Evolutionary conservation across 805 yeast species (phyloP).

Genomic region (Yarrowia sp.): DNA sequence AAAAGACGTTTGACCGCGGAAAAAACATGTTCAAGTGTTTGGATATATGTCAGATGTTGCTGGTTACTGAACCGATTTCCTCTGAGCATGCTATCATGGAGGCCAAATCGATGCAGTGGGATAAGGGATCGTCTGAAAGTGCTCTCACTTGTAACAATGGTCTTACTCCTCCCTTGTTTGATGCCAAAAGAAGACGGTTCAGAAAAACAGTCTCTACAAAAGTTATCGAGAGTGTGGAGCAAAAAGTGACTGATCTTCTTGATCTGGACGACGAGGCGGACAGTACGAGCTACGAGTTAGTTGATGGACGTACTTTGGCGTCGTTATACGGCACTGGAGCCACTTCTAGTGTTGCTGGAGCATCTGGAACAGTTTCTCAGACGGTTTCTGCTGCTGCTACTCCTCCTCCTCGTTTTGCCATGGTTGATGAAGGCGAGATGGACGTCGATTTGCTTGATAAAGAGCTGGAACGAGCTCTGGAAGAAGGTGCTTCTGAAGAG

Average conservation of each 20-base stretch:
- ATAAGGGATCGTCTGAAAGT: neutral
- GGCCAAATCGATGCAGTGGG: constrained; percentile 25
- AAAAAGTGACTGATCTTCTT: constrained; percentile 71
- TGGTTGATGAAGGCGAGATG: constrained; percentile 38
- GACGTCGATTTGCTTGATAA: constrained; percentile 35
- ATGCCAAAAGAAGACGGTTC: constrained; percentile 66
- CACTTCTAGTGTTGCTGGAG: constrained; percentile 33
- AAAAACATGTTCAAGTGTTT: constrained; percentile 84
- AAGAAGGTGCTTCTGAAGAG: constrained; percentile 46
- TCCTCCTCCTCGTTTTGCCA: constrained; percentile 37
- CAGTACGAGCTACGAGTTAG: constrained; percentile 69
- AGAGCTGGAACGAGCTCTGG: constrained; percentile 40
- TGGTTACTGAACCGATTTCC: constrained; percentile 61
- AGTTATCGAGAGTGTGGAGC: constrained; percentile 74
- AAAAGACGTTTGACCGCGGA: constrained; percentile 75
- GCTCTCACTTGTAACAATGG: constrained; percentile 55
- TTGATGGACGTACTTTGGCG: constrained; percentile 42
- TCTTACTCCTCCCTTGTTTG: constrained; percentile 72
- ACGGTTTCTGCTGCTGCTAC: constrained; percentile 30
- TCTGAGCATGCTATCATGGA: constrained; percentile 13
- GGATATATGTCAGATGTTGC: constrained; percentile 80
- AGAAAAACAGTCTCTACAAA: constrained; percentile 67
- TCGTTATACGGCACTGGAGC: constrained; percentile 33
- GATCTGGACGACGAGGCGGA: constrained; percentile 80
- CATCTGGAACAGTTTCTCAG: constrained; percentile 29